Conservation (phyloP, 371 early-diverging fungal species). For the Conidiobolus coronatus region DNA sequence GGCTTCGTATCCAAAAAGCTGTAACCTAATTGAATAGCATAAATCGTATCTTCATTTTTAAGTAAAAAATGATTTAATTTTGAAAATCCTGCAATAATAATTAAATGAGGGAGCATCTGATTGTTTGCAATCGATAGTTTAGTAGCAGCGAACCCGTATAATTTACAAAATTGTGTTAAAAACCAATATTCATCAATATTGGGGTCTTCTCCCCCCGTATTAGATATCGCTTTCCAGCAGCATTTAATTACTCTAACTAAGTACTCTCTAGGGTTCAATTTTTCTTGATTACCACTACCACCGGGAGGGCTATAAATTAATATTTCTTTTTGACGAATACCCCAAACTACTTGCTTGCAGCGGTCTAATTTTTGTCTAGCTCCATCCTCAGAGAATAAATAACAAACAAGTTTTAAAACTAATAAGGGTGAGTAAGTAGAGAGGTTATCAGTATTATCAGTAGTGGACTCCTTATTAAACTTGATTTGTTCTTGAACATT, state of each 20-base stretch:
- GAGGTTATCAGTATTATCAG: no score
- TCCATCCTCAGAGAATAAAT: conserved; percentile 1
- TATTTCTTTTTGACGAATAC: neutral
- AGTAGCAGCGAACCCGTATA: conserved; percentile 3
- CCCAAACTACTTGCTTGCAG: neutral
- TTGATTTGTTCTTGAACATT: no score
- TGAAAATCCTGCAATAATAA: neutral
- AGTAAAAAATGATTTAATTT: neutral
- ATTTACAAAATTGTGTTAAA: neutral
- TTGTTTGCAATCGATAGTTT: conserved; percentile 11
- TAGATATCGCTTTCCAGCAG: conserved; percentile 1
- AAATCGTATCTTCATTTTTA: conserved; percentile 3
- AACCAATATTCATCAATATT: neutral
- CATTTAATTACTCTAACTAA: neutral
- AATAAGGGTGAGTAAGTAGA: neutral
- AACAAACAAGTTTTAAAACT: neutral
- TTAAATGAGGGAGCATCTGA: conserved; percentile 8
- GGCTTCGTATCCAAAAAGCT: neutral
- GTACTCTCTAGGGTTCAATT: neutral
- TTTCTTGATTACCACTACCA: neutral
- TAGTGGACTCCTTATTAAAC: no score
- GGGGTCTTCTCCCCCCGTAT: neutral
- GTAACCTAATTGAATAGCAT: neutral
- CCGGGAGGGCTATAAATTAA: neutral
- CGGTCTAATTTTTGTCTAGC: neutral